Base-by-base conservation (phyloP, 2,329 filamentous ascomycete genomes). In the Capronia epimyces region DNA sequence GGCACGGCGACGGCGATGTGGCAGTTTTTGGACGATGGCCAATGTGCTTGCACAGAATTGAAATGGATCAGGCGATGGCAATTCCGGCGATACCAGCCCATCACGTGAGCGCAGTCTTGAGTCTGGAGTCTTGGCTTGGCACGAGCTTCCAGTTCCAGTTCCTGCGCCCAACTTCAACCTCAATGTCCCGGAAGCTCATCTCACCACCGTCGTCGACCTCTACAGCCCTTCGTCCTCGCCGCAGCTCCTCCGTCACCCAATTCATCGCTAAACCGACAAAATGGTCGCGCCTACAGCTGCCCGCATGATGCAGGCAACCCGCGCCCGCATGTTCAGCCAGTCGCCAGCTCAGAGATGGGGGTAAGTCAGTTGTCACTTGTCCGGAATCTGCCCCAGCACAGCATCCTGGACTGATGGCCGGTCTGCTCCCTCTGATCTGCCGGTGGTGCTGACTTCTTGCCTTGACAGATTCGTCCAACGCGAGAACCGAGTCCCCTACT, bases 401-500 rank as follows among this genome's bases (percentile, higher is more conserved):
- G 18, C 9, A 25, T 10, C 27, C 29, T 7, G 22, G n/a, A 27
- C 24, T 34, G 40, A 45, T 2, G 9, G n/a, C 4, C 9, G 37
- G 16, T 9, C 3, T 34, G 15, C 18, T 41, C 16, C 16, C n/a
- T 32, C n/a, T 25, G 1, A 20, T 21, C 2, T 12, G 29, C n/a
- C n/a, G 6, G 18, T 6, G 6, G 13, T 37, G 39, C 47, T 49
- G 41, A 49, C 47, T n/a, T 47, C 16, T 7, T 36, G n/a, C 29
- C n/a, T 43, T n/a, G 10, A 25, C 59, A 76, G 75, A 56, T 74
- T 73, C 60, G 65, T 85, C 65, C 76, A 77, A 75, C 82, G 82
- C 68, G 74, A 80, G 70, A 86, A 86, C 75, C 76, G 78, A 62
- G 83, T 86, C 59, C 79, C 82, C 46, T 70, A 79, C 62, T 86